Evolutionary conservation across 176 grass and related monocot species (phyloP).

Genomic region (Areca catechu): DNA sequence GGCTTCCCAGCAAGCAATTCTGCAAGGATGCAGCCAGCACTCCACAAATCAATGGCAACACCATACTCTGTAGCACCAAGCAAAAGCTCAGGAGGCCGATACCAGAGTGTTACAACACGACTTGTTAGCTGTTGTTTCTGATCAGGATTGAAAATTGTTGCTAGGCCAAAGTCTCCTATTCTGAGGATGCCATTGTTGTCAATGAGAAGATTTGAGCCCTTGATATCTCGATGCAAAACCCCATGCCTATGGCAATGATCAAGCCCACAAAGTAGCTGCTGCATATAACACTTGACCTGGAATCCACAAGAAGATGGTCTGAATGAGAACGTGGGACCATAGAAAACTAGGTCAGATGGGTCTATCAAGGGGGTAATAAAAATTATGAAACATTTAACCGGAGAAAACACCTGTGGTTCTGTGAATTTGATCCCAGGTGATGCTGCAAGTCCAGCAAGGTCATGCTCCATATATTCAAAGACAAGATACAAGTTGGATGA

Average conservation of each 20-base stretch:
- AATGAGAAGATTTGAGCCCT: constrained; percentile 58
- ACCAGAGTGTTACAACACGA: constrained; percentile 71
- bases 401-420: constrained; percentile 29
- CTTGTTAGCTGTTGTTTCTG: constrained; percentile 39
- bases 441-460: constrained; percentile 44
- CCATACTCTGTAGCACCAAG: constrained; percentile 48
- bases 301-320: neutral
- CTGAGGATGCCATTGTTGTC: constrained; percentile 36
- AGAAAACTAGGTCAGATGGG: too few relatives aligned
- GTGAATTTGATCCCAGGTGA: constrained; percentile 41
- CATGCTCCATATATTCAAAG: constrained; percentile 16
- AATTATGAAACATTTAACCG: too few relatives aligned
- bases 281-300: constrained; percentile 56
- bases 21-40: constrained; percentile 60
- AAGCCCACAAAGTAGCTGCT: constrained; percentile 43
- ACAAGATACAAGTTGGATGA: constrained; percentile 42
- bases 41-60: constrained; percentile 56
- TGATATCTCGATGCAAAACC: constrained; percentile 61
- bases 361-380: too few relatives aligned
- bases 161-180: constrained; percentile 61
- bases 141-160: constrained; percentile 38
- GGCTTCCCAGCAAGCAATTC: constrained; percentile 55
- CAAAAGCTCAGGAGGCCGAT: constrained; percentile 62
- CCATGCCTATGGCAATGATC: constrained; percentile 42
- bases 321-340: neutral